Evolutionary conservation across 805 yeast genomes (phyloP).

Genomic region (Saccharomycopsis olivae): DNA sequence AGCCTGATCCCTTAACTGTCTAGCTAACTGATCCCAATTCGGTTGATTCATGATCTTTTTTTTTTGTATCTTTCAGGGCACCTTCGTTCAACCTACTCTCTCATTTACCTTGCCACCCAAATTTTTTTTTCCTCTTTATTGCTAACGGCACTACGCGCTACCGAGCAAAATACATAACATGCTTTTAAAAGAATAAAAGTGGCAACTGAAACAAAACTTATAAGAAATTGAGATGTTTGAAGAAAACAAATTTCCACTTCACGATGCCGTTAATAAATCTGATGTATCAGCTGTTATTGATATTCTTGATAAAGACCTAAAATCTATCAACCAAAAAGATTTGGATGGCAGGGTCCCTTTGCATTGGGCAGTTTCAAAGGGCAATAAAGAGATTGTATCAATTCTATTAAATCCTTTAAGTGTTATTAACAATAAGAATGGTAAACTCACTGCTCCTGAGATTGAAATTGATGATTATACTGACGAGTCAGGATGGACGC

Average conservation of each 20-base stretch:
- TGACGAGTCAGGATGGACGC: slow-evolving; percentile 84
- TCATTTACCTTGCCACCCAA: neutral
- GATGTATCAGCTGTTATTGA: slow-evolving; percentile 41
- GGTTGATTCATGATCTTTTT: slow-evolving; percentile 14
- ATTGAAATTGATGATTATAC: slow-evolving; percentile 55
- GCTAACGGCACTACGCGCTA: no score
- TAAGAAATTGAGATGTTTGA: neutral
- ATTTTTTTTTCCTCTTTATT: no score
- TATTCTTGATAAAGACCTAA: slow-evolving; percentile 40
- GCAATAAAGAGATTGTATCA: slow-evolving; percentile 40
- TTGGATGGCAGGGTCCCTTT: slow-evolving; percentile 70
- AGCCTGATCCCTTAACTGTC: slow-evolving; percentile 28
- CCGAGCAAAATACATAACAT: neutral
- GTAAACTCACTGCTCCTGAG: slow-evolving; percentile 21
- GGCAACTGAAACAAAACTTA: neutral
- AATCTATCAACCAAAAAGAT: slow-evolving; percentile 40
- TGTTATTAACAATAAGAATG: slow-evolving; percentile 18
- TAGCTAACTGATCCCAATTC: slow-evolving; percentile 32
- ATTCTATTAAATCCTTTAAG: slow-evolving; percentile 30
- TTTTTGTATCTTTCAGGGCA: neutral
- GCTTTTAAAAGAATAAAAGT: no score
- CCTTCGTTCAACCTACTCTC: neutral
- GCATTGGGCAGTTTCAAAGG: slow-evolving; percentile 80
- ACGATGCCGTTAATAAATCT: slow-evolving; percentile 59
- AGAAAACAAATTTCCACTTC: slow-evolving; percentile 26